These are phyloP conservation scores for Phaeosphaeriaceae sp. DNA, from an alignment of 2,329 filamentous ascomycete species.

Conservation along the genomic window DNA sequence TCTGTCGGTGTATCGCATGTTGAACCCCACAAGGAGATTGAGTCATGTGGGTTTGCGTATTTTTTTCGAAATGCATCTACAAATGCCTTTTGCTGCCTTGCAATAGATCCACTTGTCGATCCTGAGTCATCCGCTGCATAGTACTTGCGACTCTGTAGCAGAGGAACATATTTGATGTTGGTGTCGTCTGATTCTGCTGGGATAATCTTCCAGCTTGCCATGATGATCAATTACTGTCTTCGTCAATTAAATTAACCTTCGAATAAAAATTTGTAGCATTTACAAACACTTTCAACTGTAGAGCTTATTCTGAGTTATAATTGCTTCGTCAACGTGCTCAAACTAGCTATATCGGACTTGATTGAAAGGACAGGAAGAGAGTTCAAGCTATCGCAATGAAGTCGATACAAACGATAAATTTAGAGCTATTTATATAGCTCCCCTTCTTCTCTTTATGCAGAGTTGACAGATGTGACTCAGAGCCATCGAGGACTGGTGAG, in stretches of 20 bases:
- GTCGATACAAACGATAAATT: no score
- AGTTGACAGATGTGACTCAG: neutral
- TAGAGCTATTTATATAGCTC: neutral
- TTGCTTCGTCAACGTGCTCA: no score
- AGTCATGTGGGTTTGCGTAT: constrained; percentile 13
- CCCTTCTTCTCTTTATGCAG: neutral
- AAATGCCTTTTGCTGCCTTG: constrained; percentile 21
- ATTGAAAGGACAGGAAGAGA: no score
- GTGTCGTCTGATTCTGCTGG: constrained; percentile 7
- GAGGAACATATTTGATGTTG: constrained; percentile 14
- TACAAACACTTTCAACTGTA: no score
- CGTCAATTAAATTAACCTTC: neutral
- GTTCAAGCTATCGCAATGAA: no score
- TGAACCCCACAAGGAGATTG: constrained; percentile 29
- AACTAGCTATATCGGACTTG: no score
- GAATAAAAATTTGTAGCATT: neutral
- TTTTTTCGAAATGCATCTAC: constrained; percentile 19
- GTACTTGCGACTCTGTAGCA: constrained; percentile 30
- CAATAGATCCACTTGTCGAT: constrained; percentile 28
- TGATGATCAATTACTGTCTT: neutral
- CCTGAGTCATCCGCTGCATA: constrained; percentile 45
- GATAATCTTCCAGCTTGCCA: constrained; percentile 24
- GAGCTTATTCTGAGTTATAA: no score
- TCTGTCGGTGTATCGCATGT: constrained; percentile 22
- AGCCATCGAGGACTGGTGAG: no score